A percentile compares a stretch with the other conserved stretches of the same genome.
Conservation (phyloP, 2,329 filamentous ascomycete species). For the Pseudogymnoascus sp. region DNA sequence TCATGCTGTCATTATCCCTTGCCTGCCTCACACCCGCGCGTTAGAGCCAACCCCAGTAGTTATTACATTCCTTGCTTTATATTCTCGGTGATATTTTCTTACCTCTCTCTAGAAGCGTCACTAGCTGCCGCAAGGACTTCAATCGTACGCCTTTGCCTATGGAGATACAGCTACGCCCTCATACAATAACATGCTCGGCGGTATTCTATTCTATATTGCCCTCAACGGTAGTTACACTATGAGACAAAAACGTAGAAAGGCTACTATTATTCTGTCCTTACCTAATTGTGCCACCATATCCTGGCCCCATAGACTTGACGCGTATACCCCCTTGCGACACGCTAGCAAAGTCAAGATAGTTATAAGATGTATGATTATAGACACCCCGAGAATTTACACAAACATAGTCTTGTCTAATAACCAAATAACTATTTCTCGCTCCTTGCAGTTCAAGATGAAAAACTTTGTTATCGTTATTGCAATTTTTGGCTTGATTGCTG, state of each 20-base stretch:
- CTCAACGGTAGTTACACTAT: neutral
- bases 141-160: neutral
- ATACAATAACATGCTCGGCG: neutral
- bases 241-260: neutral
- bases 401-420: neutral
- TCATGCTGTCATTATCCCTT: neutral
- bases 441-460: no score
- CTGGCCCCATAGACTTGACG: neutral
- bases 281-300: neutral
- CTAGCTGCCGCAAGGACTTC: neutral
- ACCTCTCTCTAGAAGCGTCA: neutral
- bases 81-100: neutral
- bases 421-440: no score
- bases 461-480: no score
- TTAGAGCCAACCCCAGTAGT: neutral
- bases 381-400: no score
- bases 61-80: neutral
- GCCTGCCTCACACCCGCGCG: neutral
- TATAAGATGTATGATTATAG: neutral
- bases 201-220: neutral
- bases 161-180: neutral
- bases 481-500: no score
- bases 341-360: neutral
- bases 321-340: neutral
- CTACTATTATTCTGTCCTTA: neutral